Evolutionary conservation across 176 grass and related monocot genomes (phyloP), one percentile per base, ranked within the genome.

Genomic region (Eremochloa ophiuroides): DNA sequence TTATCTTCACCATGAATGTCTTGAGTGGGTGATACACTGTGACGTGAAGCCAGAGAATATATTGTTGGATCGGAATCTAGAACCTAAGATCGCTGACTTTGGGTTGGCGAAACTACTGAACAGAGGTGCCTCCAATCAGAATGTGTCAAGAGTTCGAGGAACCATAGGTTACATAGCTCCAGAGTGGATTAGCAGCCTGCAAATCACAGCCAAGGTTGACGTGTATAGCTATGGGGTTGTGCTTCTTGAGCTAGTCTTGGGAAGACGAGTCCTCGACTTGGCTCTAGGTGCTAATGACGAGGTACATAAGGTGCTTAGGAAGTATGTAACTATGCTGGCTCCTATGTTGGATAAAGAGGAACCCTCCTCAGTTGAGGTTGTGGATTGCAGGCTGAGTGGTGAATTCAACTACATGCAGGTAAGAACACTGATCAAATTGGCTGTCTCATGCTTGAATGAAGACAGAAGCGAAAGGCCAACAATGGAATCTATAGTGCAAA

Each of bases 11-110:
- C 80, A 88, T 10, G 80, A 88, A 43, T 88, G 80, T 51, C 65
- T 88, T 1, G 80, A 84, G 63, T 84, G 86, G 86, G 73, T 88
- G 22, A 79, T 88, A 55, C 86, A 88, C 61, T 88, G 86, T 30
- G 86, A 88, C 34, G 43, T 88, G 75, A 88, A 88, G 60, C 55
- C 78, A 18, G 78, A 80, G 48, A 80, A 80, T 18, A 80, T 69
- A 51, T 47, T 80, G 15, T 35, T 80, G 22, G 64, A 80, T 33
- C 31, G 20, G 9, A 76, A 76, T 61, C 35, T 76, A 76, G 74
- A 76, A 41, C 55, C 74, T 1, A 76, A 76, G 53, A 76, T 76
- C 10, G 55, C 74, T 12, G 74, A 76, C 51, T 76, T 76, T 20
- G 74, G 74, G 22, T 61, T 76, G 55, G 74, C 74, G 9, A 76